Evolutionary conservation across 73 alveolate genomes (phyloP), one percentile per base, ranked within the genome.

Genomic region (Stentor roeselii): DNA sequence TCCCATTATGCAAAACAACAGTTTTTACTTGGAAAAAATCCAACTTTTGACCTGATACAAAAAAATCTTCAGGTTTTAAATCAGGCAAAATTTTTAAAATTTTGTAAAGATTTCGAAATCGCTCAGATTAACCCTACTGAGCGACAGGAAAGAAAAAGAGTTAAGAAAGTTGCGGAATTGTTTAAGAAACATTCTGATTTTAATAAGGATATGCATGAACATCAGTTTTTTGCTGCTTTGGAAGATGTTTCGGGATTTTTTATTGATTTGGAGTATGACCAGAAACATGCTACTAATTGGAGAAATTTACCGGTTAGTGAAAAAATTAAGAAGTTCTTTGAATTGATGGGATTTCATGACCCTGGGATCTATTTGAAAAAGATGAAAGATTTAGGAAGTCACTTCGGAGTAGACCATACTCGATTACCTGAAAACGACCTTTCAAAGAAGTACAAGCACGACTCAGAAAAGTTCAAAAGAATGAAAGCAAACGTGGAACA

Each of bases 381-480:
- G 37, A 36, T 67, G 14, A 34, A 30, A n/a, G 80, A 40, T 0
- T 58, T 58, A 21, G n/a, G 15, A 30, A 27, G 15, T 67, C 80
- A 21, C 37, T 67, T 67, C 34, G 80, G 80, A n/a, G 80, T 21
- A 27, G 42, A 21, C 0, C 15, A 67, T 30, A 30, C 80, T 11
- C n/a, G 80, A 27, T 0, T 67, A 67, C 80, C 80, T 21, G 50
- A n/a, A 67, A 67, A 67, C 2, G 80, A 67, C 41, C 21, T 67
- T 30, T 21, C 80, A 27, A 67, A 67, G 34, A 67, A 67, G 80
- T 67, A 67, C 34, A 67, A 67, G 2, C 2, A 0, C 34, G 42
- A 34, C 2, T 40, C 80, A 1, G 0, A 21, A 32, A 67, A 67
- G 34, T 11, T 32, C 34, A n/a, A 67, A 32, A 21, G 34, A 0